Conservation (phyloP, 108 stramenopile genomes). For the Stephanodiscus minutulus region DNA sequence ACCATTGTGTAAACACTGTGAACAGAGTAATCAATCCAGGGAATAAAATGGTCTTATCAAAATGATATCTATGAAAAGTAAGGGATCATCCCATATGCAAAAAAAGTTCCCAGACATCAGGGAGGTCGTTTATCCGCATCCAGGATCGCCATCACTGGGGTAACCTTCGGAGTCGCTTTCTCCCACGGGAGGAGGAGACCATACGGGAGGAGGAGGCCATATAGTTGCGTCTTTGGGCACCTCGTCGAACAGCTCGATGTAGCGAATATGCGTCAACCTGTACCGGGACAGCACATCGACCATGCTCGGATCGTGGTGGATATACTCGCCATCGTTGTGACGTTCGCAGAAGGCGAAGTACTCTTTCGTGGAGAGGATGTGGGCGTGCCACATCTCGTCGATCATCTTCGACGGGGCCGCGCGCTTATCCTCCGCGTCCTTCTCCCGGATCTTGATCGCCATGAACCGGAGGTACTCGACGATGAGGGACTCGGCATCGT, state of each 20-base stretch:
- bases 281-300: not conserved
- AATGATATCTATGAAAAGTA: no score
- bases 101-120: no score
- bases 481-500: slow-evolving; percentile 2
- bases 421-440: not conserved
- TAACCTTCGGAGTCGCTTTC: no score
- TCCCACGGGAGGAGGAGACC: no score
- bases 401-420: slow-evolving; percentile 4
- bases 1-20: no score
- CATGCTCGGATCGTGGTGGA: slow-evolving; percentile 20
- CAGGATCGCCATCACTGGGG: no score
- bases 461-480: slow-evolving; percentile 10
- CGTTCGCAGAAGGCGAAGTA: slow-evolving; percentile 15
- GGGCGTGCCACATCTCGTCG: slow-evolving; percentile 16
- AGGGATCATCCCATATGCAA: no score
- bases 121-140: no score
- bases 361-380: slow-evolving; percentile 17
- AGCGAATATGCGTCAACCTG: not conserved
- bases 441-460: slow-evolving; percentile 12
- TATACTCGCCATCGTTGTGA: slow-evolving; percentile 15
- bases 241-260: not conserved
- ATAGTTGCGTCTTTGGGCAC: not conserved
- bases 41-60: no score
- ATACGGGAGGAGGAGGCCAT: slow-evolving; percentile 14
- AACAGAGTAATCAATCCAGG: no score